phyloP scores from a whole-genome alignment of 1,139 yeast genomes.

The Pichia sp. region DNA sequence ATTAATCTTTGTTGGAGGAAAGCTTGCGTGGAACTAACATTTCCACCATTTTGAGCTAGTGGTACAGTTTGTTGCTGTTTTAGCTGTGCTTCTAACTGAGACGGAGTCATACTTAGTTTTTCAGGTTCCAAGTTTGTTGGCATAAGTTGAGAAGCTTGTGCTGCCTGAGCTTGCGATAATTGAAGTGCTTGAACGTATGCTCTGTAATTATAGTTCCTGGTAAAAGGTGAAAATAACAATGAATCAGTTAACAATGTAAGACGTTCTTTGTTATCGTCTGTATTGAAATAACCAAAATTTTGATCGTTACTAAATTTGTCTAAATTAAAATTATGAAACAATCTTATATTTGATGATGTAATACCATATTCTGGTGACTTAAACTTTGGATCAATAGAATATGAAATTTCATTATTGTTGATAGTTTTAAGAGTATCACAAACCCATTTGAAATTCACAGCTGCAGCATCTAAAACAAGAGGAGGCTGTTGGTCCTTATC shows the following conservation, averaged over 20 bases:
- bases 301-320: slow-evolving; percentile 17
- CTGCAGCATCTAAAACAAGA: slow-evolving; percentile 20
- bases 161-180: slow-evolving; percentile 30
- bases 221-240: slow-evolving; percentile 33
- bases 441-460: slow-evolving; percentile 21
- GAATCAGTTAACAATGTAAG: slow-evolving; percentile 27
- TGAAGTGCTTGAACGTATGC: slow-evolving; percentile 14
- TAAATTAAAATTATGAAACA: slow-evolving; percentile 23
- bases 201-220: slow-evolving; percentile 32
- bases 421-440: slow-evolving; percentile 24
- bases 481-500: slow-evolving; percentile 28
- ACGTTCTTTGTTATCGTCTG: slow-evolving; percentile 19
- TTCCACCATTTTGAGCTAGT: slow-evolving; percentile 1
- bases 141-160: slow-evolving; percentile 31
- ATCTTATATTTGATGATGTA: slow-evolving; percentile 5
- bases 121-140: slow-evolving; percentile 1
- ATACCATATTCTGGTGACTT: slow-evolving; percentile 10
- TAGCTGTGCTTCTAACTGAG: slow-evolving; percentile 7
- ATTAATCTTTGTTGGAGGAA: slow-evolving; percentile 24
- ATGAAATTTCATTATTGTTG: slow-evolving; percentile 21
- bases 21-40: slow-evolving; percentile 17
- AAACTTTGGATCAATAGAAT: slow-evolving; percentile 22
- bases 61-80: slow-evolving; percentile 18
- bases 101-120: slow-evolving; percentile 5
- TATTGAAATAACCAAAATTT: slow-evolving; percentile 12